phyloP scores from a whole-genome alignment of 352 stramenopile species.

The Thraustotheca clavata region DNA sequence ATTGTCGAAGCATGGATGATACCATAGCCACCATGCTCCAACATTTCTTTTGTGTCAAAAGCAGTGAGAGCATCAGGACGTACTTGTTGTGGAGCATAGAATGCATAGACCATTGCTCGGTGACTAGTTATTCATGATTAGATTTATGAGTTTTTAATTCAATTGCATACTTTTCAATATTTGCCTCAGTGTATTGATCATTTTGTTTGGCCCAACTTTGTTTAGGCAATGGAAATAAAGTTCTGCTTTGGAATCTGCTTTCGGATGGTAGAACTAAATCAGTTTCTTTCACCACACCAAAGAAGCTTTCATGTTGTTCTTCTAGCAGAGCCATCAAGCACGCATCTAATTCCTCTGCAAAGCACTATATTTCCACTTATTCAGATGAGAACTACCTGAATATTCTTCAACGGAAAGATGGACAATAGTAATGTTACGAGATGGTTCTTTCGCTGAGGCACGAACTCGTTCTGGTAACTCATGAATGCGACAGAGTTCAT shows the following conservation, averaged over 20 bases:
- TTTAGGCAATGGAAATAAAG: constrained; percentile 1
- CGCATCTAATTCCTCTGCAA: not conserved
- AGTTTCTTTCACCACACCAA: constrained; percentile 9
- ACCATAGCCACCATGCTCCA: constrained; percentile 5
- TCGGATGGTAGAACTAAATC: not conserved
- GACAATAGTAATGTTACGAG: not conserved
- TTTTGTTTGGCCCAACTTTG: constrained; percentile 14
- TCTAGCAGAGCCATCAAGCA: not conserved
- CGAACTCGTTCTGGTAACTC: not conserved
- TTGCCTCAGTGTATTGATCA: not conserved
- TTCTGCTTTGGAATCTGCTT: not conserved
- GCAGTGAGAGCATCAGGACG: not conserved
- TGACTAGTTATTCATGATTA: not conserved
- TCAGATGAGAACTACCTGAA: not conserved
- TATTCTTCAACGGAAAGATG: not conserved
- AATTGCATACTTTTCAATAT: not conserved
- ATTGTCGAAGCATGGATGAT: not conserved
- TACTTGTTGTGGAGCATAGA: not conserved
- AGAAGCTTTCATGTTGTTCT: not conserved
- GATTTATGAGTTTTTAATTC: no score
- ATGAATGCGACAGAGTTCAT: not conserved
- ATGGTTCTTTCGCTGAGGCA: not conserved
- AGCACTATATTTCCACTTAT: not conserved
- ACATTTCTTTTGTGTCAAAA: not conserved
- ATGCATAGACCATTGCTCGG: not conserved